Base-by-base conservation (phyloP, 129 eudicot genomes). In the Smallanthus sonchifolius region DNA sequence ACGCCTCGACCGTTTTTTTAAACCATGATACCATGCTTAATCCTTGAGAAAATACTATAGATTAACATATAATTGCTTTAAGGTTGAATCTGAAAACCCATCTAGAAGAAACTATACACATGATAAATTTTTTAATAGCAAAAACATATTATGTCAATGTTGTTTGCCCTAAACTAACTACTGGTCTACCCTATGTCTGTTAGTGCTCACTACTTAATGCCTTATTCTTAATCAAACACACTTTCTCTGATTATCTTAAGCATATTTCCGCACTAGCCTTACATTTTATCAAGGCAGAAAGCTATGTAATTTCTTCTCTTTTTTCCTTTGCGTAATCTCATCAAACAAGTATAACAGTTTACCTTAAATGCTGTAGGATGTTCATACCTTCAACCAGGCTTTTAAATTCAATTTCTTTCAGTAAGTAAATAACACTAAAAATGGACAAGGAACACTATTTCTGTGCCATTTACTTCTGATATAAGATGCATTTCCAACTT, bases 221-320 rank as follows among this genome's bases (percentile, higher is more conserved):
- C 17, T 51, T 30, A 5, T 45, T 44, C 24, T 14, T 68, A 45
- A 68, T 14, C 42, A 14, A 15, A 68, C 38, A 14, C 30, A 14
- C 47, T 45, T 24, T 28, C 56, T 2, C 17, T 34, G 20, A 49
- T 51, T 56, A 72, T 67, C 66, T 15, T 56, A 60, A 61, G 36
- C 28, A 24, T 51, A n/a, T 34, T 34, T 34, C n/a, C 20, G 30
- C 64, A 74, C 38, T 19, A 62, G 61, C 78, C 13, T 7, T 30
- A 45, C 70, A 34, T 61, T 70, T 61, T 74, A 44, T 35, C 49
- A 47, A 8, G 62, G 48, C 70, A 3, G 61, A 11, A 65, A 42
- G 19, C 20, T 48, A 47, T 15, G n/a, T 9, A n/a, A 37, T 10
- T 13, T 56, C 24, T 49, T 5, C 63, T n/a, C 54, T n/a, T 35